Evolutionary conservation across 805 yeast genomes (phyloP), one percentile per base, ranked within the genome.

Genomic region (Pichia ethanolica): DNA sequence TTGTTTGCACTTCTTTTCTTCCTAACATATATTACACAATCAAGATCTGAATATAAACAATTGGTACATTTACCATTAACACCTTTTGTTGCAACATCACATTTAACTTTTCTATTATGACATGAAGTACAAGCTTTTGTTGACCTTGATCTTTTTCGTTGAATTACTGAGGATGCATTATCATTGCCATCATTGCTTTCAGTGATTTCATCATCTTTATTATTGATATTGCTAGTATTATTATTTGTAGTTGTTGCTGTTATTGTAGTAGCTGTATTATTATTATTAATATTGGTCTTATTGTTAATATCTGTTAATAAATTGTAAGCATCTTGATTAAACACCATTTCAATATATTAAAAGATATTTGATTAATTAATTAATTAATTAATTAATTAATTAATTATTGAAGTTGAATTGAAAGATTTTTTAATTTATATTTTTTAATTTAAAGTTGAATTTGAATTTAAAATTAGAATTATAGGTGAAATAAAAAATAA

Each of bases 111-210:
- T 38, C 90, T 71, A 10, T 83, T 75, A 49, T 87, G 83, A 61
- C 91, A 86, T 26, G 82, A 82, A 39, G 76, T 78, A 61, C 90
- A 84, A 2, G 90, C 90, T 45, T 86, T 67, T 9, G 83, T 67
- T 0, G 89, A 84, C 46, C 91, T 68, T 42, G 84, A 76, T 51
- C 81, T 59, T 55, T 74, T 75, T 56, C 30, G 25, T 30, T 35
- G 44, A 25, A 30, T 13, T 9, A 14, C 6, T 14, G 7, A 25
- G 12, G 42, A 5, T 28, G n/a, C 8, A 7, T 35, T 14, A 5
- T 28, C 6, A 26, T 5, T 30, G 7, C 28, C 14, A 14, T 13
- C 7, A 14, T 5, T 11, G 12, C 32, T 13, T 14, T 42, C 37
- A 27, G 9, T 12, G 11, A 11, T 38, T 20, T 27, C 3, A 38